Base-by-base conservation (phyloP, 2,329 filamentous ascomycete species). In the Ophiostoma montium region DNA sequence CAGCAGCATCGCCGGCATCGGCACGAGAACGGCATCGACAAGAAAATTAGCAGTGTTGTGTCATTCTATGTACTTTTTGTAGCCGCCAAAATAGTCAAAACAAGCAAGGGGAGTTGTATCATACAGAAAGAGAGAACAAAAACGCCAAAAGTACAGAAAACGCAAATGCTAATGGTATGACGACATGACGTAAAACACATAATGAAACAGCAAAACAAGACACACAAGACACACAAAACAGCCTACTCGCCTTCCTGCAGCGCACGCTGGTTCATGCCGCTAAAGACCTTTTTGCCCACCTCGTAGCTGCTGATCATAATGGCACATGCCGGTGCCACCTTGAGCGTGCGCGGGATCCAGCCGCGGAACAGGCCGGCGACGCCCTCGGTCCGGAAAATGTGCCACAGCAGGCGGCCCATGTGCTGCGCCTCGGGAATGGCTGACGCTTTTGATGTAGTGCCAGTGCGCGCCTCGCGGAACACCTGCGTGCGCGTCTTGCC, bases 281-380 rank as follows among this genome's bases (percentile, higher is more conserved):
- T 74, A 32, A 94, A 94, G 62, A 84, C 81, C 63, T 85, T 82
- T 72, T 98, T 98, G 46, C 92, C 89, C 35, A 96, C 77, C 65
- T 98, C 92, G 64, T 96, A 98, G 62, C 84, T 95, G 62, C 86
- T 94, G 62, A 98, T 96, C 92, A 98, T 98, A 62, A 98, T 96
- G 27, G 92, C 92, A 65, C 92, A 98, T 0, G 90, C 87, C 1
- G 92, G 92, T 1, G 92, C 90, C 5, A 98, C 89, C 63, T 96
- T 96, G 53, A 96, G 70, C 56, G 87, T 94, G 35, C 92, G 75
- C 0, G 92, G 88, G 21, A 87, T 82, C 86, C 89, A 95, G 39
- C 92, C 92, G 58, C 74, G 85, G 76, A 94, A 96, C 5, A 98
- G 68, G 0, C 92, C 92, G 1, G 76, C 62, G 15, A 80, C 62